Evolutionary conservation across 768 basidiomycete genomes (phyloP).

Genomic region (Lactarius trivialis): DNA sequence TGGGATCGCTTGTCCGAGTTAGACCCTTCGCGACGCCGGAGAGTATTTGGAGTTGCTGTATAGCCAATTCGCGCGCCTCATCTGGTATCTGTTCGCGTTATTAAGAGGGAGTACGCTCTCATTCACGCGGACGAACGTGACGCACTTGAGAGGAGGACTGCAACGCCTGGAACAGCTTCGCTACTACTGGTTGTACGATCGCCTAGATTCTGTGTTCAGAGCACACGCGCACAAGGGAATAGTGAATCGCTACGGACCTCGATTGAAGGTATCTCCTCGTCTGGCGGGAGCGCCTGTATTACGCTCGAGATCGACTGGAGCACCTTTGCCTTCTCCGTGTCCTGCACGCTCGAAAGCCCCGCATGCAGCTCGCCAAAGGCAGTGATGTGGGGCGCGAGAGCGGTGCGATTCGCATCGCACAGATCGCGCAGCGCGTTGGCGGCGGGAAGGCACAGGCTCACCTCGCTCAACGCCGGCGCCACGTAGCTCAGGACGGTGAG

Average conservation of each 20-base stretch:
- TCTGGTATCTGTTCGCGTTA: slow-evolving; percentile 50
- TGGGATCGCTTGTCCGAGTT: slow-evolving; percentile 66
- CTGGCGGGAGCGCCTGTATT: slow-evolving; percentile 80
- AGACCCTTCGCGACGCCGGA: slow-evolving; percentile 85
- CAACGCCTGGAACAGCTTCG: slow-evolving; percentile 58
- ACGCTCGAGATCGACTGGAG: slow-evolving; percentile 90
- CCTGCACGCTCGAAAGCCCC: slow-evolving; percentile 68
- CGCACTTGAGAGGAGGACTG: slow-evolving; percentile 48
- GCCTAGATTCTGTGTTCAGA: slow-evolving; percentile 36
- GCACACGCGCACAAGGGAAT: neutral
- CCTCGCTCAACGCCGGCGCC: slow-evolving; percentile 62
- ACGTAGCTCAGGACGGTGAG: slow-evolving; percentile 65
- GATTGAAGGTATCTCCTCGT: slow-evolving; percentile 71
- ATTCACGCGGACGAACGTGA: slow-evolving; percentile 2
- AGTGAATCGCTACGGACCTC: slow-evolving; percentile 39
- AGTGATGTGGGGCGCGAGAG: slow-evolving; percentile 73
- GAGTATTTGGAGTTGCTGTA: slow-evolving; percentile 72
- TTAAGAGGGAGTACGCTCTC: neutral
- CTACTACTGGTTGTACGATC: slow-evolving; percentile 69
- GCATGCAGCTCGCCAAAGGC: slow-evolving; percentile 84
- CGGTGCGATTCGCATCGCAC: slow-evolving; percentile 85
- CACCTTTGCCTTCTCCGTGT: slow-evolving; percentile 84
- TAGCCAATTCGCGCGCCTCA: slow-evolving; percentile 57
- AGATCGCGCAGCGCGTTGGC: slow-evolving; percentile 79
- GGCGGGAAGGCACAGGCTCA: slow-evolving; percentile 57